A percentile compares a stretch with the other conserved stretches of the same genome.
Conservation (phyloP, 495 filamentous ascomycete species). For the Arthonia radiata region DNA sequence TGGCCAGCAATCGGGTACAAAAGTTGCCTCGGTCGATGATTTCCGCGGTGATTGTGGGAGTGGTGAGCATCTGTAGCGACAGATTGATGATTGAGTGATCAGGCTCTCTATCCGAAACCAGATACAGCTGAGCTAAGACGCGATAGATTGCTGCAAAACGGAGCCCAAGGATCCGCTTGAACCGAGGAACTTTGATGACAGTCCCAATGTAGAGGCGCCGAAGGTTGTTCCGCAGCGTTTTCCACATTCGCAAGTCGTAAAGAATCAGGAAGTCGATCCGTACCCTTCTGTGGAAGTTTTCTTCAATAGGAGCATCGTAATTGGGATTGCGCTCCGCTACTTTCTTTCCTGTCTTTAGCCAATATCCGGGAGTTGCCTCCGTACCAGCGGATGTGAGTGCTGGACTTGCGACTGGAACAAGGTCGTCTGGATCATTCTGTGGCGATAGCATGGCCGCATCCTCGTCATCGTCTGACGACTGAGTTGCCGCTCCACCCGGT, state of each 20-base stretch:
- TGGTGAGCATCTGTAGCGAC: conserved; percentile 86
- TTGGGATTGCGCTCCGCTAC: too few species aligned
- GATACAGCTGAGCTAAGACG: conserved; percentile 73
- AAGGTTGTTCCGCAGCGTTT: conserved; percentile 70
- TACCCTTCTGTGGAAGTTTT: conserved; percentile 68
- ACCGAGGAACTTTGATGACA: conserved; percentile 77
- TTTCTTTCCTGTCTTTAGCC: too few species aligned
- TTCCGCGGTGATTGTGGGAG: conserved; percentile 84
- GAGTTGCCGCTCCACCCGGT: too few species aligned
- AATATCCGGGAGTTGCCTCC: too few species aligned
- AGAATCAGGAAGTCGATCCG: conserved; percentile 88
- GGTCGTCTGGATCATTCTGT: too few species aligned
- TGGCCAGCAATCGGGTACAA: conserved; percentile 78
- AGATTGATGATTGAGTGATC: conserved; percentile 97
- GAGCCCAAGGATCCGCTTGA: conserved; percentile 87
- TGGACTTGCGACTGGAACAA: too few species aligned
- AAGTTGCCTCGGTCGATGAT: conserved; percentile 92
- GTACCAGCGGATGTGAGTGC: too few species aligned
- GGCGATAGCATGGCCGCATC: too few species aligned
- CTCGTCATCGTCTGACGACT: too few species aligned
- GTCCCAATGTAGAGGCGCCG: conserved; percentile 90
- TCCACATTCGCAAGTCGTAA: conserved; percentile 94
- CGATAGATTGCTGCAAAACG: conserved; percentile 88
- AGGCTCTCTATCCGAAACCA: conserved; percentile 88
- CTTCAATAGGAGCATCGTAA: conserved; percentile 37